Base-by-base conservation (phyloP, 2,329 filamentous ascomycete genomes). In the Colletotrichum nymphaeae region DNA sequence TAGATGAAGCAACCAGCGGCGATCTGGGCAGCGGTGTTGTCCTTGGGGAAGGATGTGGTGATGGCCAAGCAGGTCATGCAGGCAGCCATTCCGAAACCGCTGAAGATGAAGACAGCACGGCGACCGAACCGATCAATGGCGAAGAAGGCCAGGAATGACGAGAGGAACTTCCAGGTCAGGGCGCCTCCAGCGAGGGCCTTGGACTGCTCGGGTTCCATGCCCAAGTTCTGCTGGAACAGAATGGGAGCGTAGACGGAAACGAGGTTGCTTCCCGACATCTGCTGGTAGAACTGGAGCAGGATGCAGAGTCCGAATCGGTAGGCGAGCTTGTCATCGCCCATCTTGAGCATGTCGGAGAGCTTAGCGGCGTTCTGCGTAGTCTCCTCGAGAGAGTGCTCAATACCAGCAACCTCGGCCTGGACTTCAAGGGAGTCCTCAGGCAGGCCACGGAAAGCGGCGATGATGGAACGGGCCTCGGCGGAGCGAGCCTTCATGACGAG, bases 1-100 rank as follows among this genome's bases (percentile, higher is more conserved):
- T 89, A 91, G 62, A 91, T 84, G 79, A 90, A 90, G 74, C 88
- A 84, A 0, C 87, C 88, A 0, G 87, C 87, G 0, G 84, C 86
- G 55, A 90, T 86, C 73, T 87, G 84, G 2, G 88, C 85, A 1
- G 82, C 72, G 3, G 81, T 82, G 79, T 88, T 87, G 16, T 80
- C 78, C 37, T 79, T 81, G 14, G 85, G 83, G 77, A 85, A 87
- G 24, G 84, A 88, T 3, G 87, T 89, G 5, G 86, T 83, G 42
- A 90, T 82, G 4, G 88, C 87, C 11, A 91, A 81, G 3, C 85
- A 83, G 5, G 87, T 75, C 88, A 90, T 90, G 79, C 88, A 90
- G 24, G 81, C 76, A 3, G 85, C 82, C 88, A 90, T 90, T 52
- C 88, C 88, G 0, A 77, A 75, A 14, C 86, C 88, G 55, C 83